These are phyloP conservation scores for Wallacemonas sp. DNA, from an alignment of 208 protist species.

Conservation along the genomic window DNA sequence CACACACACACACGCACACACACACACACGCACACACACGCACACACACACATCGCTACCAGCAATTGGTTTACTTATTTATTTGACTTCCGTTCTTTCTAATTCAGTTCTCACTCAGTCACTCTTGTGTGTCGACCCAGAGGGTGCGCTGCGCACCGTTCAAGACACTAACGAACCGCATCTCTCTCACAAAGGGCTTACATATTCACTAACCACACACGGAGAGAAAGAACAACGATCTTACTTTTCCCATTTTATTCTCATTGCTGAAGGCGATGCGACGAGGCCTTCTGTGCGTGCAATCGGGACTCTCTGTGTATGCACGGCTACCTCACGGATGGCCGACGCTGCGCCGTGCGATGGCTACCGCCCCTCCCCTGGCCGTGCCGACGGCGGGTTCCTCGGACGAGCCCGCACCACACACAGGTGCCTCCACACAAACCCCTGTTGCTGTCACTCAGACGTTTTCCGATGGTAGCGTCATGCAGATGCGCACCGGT, in stretches of 20 bases:
- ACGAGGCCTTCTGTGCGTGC: neutral
- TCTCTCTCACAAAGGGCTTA: neutral
- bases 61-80: too few relatives aligned
- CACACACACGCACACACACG: too few relatives aligned
- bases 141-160: too few relatives aligned
- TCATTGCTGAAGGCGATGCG: slow-evolving; percentile 8
- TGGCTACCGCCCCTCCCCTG: neutral
- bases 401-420: neutral
- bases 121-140: too few relatives aligned
- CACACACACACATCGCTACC: too few relatives aligned
- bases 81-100: too few relatives aligned
- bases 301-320: neutral
- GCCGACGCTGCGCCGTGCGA: neutral
- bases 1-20: too few relatives aligned
- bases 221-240: too few relatives aligned
- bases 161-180: too few relatives aligned
- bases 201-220: too few relatives aligned
- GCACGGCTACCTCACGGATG: neutral
- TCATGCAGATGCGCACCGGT: neutral
- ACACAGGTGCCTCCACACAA: neutral
- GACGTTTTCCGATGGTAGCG: neutral
- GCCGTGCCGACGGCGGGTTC: too few relatives aligned
- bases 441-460: neutral
- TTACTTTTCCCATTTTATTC: neutral
- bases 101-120: too few relatives aligned